phyloP scores from a whole-genome alignment of 352 stramenopile genomes.

The Phytophthora litchii region DNA sequence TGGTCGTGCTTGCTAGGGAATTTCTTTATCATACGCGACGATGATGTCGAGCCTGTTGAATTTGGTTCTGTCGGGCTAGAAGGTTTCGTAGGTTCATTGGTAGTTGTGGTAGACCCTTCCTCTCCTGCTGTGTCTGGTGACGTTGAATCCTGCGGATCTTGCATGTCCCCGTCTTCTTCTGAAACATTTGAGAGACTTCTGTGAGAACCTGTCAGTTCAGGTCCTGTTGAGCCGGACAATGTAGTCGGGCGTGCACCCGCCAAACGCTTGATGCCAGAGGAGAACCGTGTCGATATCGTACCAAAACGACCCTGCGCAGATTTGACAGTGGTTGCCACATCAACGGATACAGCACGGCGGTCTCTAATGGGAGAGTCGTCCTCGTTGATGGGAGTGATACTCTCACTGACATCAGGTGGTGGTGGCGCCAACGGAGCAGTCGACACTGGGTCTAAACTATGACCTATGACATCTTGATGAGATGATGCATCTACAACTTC shows the following conservation, averaged over 20 bases:
- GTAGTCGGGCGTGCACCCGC: constrained; percentile 30
- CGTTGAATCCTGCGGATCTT: constrained; percentile 23
- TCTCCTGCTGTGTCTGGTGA: constrained; percentile 28
- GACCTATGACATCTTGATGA: constrained; percentile 25
- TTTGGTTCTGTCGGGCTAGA: constrained; percentile 26
- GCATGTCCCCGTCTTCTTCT: constrained; percentile 23
- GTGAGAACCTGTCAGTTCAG: constrained; percentile 17
- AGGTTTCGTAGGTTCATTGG: constrained; percentile 23
- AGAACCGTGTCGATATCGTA: constrained; percentile 79
- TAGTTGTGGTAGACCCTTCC: constrained; percentile 14
- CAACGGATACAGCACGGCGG: constrained; percentile 43
- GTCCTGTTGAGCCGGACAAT: constrained; percentile 26
- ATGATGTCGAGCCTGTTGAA: constrained; percentile 15
- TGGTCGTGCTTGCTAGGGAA: constrained; percentile 60
- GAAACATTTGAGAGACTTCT: constrained; percentile 40
- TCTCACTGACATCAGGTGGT: constrained; percentile 21
- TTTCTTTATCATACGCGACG: constrained; percentile 38
- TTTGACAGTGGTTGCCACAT: constrained; percentile 65
- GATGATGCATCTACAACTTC: constrained; percentile 39
- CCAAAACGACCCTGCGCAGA: constrained; percentile 67
- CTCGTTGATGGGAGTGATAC: constrained; percentile 1
- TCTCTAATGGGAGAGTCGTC: constrained; percentile 27
- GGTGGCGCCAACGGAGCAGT: constrained; percentile 26
- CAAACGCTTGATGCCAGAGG: constrained; percentile 67
- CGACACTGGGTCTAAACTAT: constrained; percentile 29